phyloP scores from a whole-genome alignment of 768 basidiomycete genomes.

The Boletus pseudopeckii region DNA sequence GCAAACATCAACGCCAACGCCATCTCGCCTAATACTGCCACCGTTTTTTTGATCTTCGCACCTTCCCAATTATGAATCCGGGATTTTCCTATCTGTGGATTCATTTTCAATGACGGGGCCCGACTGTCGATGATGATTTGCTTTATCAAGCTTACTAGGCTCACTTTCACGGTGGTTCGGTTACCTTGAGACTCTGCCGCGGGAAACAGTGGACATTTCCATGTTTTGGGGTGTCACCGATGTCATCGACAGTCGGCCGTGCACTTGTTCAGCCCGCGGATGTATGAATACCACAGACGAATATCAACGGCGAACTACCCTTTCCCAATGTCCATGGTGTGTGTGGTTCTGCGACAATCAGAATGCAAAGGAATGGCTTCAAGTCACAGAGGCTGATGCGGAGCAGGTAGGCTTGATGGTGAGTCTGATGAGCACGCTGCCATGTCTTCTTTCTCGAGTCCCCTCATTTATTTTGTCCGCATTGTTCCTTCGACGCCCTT shows the following conservation, averaged over 20 bases:
- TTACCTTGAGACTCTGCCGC: conserved; percentile 66
- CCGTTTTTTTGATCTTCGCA: conserved; percentile 8
- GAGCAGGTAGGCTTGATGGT: conserved; percentile 27
- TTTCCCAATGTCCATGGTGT: conserved; percentile 18
- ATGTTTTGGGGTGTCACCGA: conserved; percentile 51
- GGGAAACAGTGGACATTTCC: conserved; percentile 50
- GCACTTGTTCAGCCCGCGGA: conserved; percentile 18
- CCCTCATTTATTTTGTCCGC: conserved; percentile 2
- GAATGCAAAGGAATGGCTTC: conserved; percentile 33
- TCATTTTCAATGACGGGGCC: conserved; percentile 7
- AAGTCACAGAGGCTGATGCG: conserved; percentile 30
- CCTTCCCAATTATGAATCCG: conserved; percentile 21
- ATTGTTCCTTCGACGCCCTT: conserved; percentile 5
- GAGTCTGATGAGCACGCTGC: conserved; percentile 14
- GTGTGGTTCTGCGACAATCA: conserved; percentile 24
- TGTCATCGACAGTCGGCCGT: conserved; percentile 15
- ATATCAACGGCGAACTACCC: background rate
- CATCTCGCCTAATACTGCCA: conserved; percentile 17
- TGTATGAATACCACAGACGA: background rate
- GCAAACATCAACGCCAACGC: conserved; percentile 20
- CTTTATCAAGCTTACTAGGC: conserved; percentile 44
- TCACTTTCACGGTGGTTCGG: conserved; percentile 55
- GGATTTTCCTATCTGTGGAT: conserved; percentile 22
- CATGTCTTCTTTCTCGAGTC: background rate
- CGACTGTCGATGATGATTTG: conserved; percentile 7